Evolutionary conservation across 805 yeast species (phyloP), one percentile per base, ranked within the genome.

Genomic region (Wickerhamiella lipophila): DNA sequence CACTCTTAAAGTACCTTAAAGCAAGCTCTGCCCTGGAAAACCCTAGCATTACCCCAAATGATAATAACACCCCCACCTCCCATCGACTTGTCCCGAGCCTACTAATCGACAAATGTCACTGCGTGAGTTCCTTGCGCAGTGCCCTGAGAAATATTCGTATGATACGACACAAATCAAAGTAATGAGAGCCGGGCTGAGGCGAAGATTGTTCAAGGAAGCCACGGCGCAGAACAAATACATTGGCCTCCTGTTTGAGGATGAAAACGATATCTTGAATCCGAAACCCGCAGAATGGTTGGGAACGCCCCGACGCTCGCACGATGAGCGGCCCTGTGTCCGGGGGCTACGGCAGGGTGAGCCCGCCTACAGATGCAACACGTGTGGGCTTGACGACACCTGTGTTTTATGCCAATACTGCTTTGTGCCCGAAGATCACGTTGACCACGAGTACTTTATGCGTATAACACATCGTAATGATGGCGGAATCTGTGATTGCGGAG

Each of bases 401-500:
- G 94, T 88, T 0, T 65, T 88, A 8, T 88, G 97, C 61, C 72
- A 79, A 9, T 68, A 73, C 51, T 88, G 97, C 61, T 88, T 70
- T 64, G 76, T 79, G 45, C 76, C 78, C 2, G 77, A 75, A 3
- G 71, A 74, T 49, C 97, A 88, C 63, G 59, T 60, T 30, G 89
- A 78, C 41, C 97, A 88, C 62, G 74, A 77, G 42, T 79, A 83
- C 7, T 75, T 79, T 49, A 74, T 78, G 15, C 70, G 76, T 35
- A 76, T 83, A 6, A 76, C 75, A 39, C 69, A 83, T 47, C 57
- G 64, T 19, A 81, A 72, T 51, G 76, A 76, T 50, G 84, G 88
- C 34, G 92, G 92, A 0, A 82, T 81, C 16, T 83, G 94, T 61
- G 95, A 85, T 59, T 85, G 95, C 62, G 95, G 95, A 3, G 95